phyloP scores from a whole-genome alignment of 1,284 basidiomycete genomes.

The Cerrena zonata region DNA sequence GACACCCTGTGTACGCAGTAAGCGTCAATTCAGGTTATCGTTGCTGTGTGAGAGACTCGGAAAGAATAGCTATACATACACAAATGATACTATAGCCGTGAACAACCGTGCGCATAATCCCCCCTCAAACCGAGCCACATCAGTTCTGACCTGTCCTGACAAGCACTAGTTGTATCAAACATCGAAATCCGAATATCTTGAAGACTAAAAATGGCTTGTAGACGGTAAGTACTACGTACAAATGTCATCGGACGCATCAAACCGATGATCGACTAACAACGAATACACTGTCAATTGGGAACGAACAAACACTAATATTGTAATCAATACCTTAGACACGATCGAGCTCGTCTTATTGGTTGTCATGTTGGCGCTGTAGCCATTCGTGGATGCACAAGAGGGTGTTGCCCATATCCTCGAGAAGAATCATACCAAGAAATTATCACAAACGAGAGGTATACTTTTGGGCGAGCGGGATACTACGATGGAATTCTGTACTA shows the following conservation, averaged over 20 bases:
- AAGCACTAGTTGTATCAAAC: too few species aligned
- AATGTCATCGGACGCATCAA: background rate
- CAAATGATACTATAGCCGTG: too few species aligned
- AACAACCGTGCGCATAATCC: too few species aligned
- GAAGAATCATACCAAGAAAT: background rate
- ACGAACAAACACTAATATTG: background rate
- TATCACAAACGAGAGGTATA: background rate
- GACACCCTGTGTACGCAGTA: too few species aligned
- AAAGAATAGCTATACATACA: too few species aligned
- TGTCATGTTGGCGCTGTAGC: conserved; percentile 8
- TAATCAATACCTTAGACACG: background rate
- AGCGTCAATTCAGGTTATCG: too few species aligned
- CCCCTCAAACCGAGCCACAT: too few species aligned
- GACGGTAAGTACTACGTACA: conserved; percentile 1
- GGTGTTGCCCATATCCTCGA: conserved; percentile 10
- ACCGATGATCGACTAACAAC: background rate
- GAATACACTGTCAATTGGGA: background rate
- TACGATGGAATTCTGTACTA: background rate
- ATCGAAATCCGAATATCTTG: too few species aligned
- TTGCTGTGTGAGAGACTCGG: too few species aligned
- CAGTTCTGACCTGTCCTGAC: too few species aligned
- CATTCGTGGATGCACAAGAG: conserved; percentile 6
- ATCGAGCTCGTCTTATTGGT: conserved; percentile 7
- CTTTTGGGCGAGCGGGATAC: background rate
- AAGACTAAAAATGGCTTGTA: conserved; percentile 4